Evolutionary conservation across 192 early-diverging fungal genomes (phyloP).

Genomic region (Backusella australiensis): DNA sequence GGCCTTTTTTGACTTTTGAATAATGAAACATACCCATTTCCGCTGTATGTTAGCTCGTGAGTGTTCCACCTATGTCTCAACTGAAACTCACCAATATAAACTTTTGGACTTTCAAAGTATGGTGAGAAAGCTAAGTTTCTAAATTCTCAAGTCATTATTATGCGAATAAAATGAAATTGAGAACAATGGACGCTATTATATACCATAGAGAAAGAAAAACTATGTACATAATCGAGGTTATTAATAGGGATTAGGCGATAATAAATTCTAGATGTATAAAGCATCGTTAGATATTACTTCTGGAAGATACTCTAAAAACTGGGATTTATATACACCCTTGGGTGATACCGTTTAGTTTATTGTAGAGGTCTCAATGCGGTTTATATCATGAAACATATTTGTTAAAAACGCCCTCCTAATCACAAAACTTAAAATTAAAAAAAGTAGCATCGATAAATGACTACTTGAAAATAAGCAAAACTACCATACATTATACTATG

Average conservation of each 20-base stretch:
- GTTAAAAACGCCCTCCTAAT: neutral
- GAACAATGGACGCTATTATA: too few species aligned
- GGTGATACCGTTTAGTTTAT: neutral
- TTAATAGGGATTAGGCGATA: neutral
- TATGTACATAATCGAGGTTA: too few species aligned
- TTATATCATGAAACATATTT: neutral
- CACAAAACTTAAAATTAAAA: neutral
- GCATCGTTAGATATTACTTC: neutral
- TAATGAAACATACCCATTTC: neutral
- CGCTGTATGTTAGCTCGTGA: neutral
- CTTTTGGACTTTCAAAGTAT: neutral
- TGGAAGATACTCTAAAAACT: neutral
- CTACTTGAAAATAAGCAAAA: neutral
- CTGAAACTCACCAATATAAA: neutral
- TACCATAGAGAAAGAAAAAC: too few species aligned
- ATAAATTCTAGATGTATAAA: neutral
- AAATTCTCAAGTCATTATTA: too few species aligned
- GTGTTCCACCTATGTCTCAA: neutral
- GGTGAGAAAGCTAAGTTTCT: neutral
- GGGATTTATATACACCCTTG: neutral
- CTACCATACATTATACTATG: too few species aligned
- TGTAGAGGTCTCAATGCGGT: neutral
- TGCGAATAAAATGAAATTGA: too few species aligned
- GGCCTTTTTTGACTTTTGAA: neutral
- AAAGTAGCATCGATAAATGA: neutral